Conservation (phyloP, 2,329 filamentous ascomycete genomes). For the Didymella keratinophila region DNA sequence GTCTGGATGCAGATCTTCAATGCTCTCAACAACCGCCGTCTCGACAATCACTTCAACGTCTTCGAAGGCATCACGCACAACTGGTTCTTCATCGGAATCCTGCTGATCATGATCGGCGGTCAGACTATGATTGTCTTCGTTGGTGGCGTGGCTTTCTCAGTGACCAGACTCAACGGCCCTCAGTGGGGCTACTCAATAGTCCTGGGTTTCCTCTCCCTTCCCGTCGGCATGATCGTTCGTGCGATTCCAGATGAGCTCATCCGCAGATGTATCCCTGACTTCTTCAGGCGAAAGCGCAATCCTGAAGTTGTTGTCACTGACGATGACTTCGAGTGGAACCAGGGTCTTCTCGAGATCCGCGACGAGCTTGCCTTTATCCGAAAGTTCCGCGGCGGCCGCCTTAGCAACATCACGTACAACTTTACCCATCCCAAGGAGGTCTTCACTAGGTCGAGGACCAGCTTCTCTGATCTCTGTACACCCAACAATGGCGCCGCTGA, state of each 20-base stretch:
- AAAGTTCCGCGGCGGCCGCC: conserved; percentile 79
- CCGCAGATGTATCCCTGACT: conserved; percentile 52
- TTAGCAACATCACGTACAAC: conserved; percentile 82
- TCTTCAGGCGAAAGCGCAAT: conserved; percentile 53
- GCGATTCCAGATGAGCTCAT: conserved; percentile 78
- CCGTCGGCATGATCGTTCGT: conserved; percentile 81
- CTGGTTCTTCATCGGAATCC: conserved; percentile 88
- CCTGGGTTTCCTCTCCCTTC: conserved; percentile 83
- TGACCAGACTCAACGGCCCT: conserved; percentile 70
- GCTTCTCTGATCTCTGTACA: conserved; percentile 70
- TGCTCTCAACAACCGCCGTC: conserved; percentile 92
- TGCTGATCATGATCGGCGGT: conserved; percentile 83
- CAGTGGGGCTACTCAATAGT: conserved; percentile 91
- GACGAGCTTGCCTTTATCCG: conserved; percentile 84
- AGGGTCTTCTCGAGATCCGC: conserved; percentile 75
- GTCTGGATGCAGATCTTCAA: conserved; percentile 99
- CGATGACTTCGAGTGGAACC: too few relatives aligned
- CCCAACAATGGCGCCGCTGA: conserved; percentile 62
- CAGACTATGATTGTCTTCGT: conserved; percentile 91
- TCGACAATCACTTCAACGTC: conserved; percentile 96
- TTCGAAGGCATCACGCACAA: conserved; percentile 88
- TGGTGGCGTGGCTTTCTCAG: conserved; percentile 81
- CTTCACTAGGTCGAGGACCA: conserved; percentile 68
- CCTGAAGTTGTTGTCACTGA: conserved; percentile 55
- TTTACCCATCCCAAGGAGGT: conserved; percentile 78